These are phyloP conservation scores for Termitomyces sp. DNA, from an alignment of 768 basidiomycete species.

Conservation along the genomic window DNA sequence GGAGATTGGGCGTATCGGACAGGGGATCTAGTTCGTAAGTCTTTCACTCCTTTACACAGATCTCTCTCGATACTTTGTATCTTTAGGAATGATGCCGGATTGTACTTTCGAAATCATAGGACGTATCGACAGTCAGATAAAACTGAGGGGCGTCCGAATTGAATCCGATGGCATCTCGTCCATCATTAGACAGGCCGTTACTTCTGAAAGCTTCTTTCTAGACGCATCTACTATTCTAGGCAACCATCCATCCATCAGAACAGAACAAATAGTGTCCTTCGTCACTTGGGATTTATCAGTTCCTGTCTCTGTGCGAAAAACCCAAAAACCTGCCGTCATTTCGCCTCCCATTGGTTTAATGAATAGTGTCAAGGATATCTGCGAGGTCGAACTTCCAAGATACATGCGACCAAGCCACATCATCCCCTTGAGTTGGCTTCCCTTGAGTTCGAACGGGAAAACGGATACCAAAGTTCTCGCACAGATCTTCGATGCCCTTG, in stretches of 20 bases:
- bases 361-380: conserved; percentile 30
- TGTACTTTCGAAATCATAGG: conserved; percentile 46
- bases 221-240: conserved; percentile 41
- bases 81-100: conserved; percentile 46
- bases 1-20: conserved; percentile 45
- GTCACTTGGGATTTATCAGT: conserved; percentile 37
- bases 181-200: conserved; percentile 32
- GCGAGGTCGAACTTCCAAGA: conserved; percentile 39
- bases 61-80: neutral
- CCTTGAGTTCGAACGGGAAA: conserved; percentile 39
- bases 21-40: conserved; percentile 43
- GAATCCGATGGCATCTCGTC: conserved; percentile 51
- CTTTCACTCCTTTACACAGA: neutral
- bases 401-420: conserved; percentile 54
- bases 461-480: conserved; percentile 33
- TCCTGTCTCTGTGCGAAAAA: conserved; percentile 35
- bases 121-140: conserved; percentile 50
- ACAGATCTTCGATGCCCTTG: conserved; percentile 25
- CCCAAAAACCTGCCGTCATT: conserved; percentile 17
- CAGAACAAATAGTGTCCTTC: conserved; percentile 45
- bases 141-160: conserved; percentile 51
- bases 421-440: conserved; percentile 45
- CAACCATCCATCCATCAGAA: conserved; percentile 39
- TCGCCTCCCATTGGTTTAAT: conserved; percentile 27
- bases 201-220: conserved; percentile 22